A percentile compares a stretch with the other conserved stretches of the same genome.
Evolutionary conservation across 225 moss, liverwort and hornwort species (phyloP).

Genomic region (Anthoceros angustus): DNA sequence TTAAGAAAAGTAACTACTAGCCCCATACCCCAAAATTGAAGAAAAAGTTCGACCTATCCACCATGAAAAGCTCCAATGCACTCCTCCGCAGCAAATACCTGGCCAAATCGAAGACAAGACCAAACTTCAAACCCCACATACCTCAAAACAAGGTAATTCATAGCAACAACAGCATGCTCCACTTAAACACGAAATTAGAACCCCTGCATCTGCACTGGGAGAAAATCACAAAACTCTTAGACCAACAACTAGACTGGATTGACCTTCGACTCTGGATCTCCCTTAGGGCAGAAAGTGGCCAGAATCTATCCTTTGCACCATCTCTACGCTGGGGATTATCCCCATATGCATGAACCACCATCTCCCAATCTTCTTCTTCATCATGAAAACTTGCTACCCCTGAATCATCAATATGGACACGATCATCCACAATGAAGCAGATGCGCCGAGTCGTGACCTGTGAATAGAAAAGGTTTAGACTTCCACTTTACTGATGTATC

Average conservation of each 20-base stretch:
- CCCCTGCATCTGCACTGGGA: neutral
- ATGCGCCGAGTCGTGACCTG: slow-evolving; percentile 88
- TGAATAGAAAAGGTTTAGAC: neutral
- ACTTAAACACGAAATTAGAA: too few species aligned
- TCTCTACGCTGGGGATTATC: slow-evolving; percentile 50
- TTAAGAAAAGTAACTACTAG: neutral
- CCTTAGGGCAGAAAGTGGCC: slow-evolving; percentile 74
- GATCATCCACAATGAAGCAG: slow-evolving; percentile 95
- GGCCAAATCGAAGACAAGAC: slow-evolving; percentile 8
- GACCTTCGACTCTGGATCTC: slow-evolving; percentile 89
- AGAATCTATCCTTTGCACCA: slow-evolving; percentile 84
- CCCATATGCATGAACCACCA: slow-evolving; percentile 28
- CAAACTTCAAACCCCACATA: too few species aligned
- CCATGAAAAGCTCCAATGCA: slow-evolving; percentile 96
- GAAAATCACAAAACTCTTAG: slow-evolving; percentile 5
- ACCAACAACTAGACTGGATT: slow-evolving; percentile 2
- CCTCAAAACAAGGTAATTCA: too few species aligned
- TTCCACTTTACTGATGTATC: neutral
- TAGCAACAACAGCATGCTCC: too few species aligned
- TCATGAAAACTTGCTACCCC: slow-evolving; percentile 55
- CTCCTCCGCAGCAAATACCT: slow-evolving; percentile 75
- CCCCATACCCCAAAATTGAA: slow-evolving; percentile 81
- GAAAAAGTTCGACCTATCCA: slow-evolving; percentile 87
- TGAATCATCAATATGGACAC: slow-evolving; percentile 62
- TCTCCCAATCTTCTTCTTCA: slow-evolving; percentile 39